Evolutionary conservation across 805 yeast species (phyloP), one percentile per base, ranked within the genome.

Genomic region (Alloascoidea africana): DNA sequence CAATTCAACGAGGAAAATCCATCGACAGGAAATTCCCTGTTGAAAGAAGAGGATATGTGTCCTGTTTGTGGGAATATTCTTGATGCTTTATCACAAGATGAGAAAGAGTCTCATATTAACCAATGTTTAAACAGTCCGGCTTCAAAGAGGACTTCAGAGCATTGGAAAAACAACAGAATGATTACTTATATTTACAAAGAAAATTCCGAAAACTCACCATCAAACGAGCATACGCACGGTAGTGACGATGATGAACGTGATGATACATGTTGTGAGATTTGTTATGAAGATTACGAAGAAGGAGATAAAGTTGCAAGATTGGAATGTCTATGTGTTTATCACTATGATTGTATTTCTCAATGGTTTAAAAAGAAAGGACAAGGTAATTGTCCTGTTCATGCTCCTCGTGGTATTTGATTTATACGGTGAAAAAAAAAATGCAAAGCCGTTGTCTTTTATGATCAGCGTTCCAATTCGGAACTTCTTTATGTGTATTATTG

Each of bases 311-410:
- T 91, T 14, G 97, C 94, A 0, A 62, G 99, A 33, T 58, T 91
- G 41, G 97, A 89, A 55, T 91, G 99, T 54, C 64, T 91, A 13
- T 91, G 99, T 53, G 84, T 87, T 27, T 91, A 85, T 55, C 99
- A 91, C 51, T 86, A 86, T 53, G 63, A 70, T 44, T 91, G 98
- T 57, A 91, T 91, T 45, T 76, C 80, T 53, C 76, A 74, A 40
- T 91, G 99, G 99, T 84, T 89, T 49, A 69, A 75, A 41, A 71
- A 76, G 56, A 86, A 82, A 53, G 91, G 94, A 0, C 76, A 69
- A 6, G 84, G 91, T 13, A 83, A 77, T 44, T 85, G 95, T 54
- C 95, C 95, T 2, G 84, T 85, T 15, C 95, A 84, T 55, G 66
- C 73, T 23, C 30, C 30, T 8, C 8, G 30, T n/a, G n/a, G n/a